Conservation (phyloP, 2,329 filamentous ascomycete genomes). For the Talaromyces rugulosus region DNA sequence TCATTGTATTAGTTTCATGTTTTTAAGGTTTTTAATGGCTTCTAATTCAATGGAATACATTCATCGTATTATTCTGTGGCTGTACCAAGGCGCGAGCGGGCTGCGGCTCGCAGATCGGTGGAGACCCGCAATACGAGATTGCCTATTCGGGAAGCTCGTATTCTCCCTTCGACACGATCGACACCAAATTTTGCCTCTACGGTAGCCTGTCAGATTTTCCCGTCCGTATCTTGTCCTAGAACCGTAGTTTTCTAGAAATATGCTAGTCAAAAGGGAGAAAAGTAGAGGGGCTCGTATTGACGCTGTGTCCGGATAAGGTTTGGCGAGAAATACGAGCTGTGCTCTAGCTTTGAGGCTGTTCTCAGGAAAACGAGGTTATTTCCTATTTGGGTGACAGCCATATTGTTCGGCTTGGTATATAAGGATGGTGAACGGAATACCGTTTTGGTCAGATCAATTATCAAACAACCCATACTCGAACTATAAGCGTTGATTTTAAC, state of each 20-base stretch:
- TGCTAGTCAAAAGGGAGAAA: background rate
- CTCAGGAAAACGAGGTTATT: background rate
- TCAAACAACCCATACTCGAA: no score
- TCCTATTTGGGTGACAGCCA: background rate
- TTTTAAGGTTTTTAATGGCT: background rate
- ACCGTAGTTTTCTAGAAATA: background rate
- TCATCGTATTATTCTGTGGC: background rate
- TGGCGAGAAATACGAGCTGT: background rate
- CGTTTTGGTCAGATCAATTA: background rate
- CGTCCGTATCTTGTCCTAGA: background rate
- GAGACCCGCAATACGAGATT: background rate
- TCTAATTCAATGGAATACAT: background rate
- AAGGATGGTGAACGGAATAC: background rate
- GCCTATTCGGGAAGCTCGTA: background rate
- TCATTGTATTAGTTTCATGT: background rate
- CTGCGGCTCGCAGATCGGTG: background rate
- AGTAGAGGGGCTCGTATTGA: background rate
- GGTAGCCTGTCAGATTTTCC: background rate
- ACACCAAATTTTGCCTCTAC: background rate
- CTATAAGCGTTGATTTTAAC: background rate
- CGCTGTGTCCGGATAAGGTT: background rate
- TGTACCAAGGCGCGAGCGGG: background rate
- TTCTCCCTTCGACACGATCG: background rate
- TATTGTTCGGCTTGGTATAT: background rate
- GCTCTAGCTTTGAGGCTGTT: background rate